Base-by-base conservation (phyloP, 2,329 filamentous ascomycete genomes). In the Corinectria fuckeliana region DNA sequence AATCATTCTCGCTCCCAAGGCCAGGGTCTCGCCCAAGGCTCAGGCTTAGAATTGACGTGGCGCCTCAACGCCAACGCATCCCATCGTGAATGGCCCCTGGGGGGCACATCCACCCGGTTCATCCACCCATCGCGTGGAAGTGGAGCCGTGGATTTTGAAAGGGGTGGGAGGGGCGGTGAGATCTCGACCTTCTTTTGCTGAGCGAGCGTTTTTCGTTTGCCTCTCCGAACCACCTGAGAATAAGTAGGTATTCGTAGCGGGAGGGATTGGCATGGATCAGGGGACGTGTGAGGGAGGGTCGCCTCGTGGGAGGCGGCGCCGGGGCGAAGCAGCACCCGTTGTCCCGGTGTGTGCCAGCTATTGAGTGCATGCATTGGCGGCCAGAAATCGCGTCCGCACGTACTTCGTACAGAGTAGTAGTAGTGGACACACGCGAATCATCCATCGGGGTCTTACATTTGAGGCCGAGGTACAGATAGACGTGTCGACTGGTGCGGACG, bases 361-460 rank as follows among this genome's bases (percentile, higher is more conserved):
- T 70, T 66, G 67, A 70, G 67, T 69, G 67, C 67, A 67, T 70
- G 67, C 67, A 70, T 67, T 57, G 53, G 57, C 51, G 53, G 53
- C 62, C 42, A 58, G 34, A 14, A 56, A 56, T 44, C 56, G 48
- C 57, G 42, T 61, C 62, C 42, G 10, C n/a, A n/a, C n/a, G n/a
- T n/a, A n/a, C n/a, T n/a, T n/a, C n/a, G n/a, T n/a, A n/a, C n/a
- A n/a, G n/a, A n/a, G n/a, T n/a, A n/a, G n/a, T n/a, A n/a, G n/a
- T 25, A 14, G 16, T 50, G 63, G 61, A 57, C 51, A 50, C 60
- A 26, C 53, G 20, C 32, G 32, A 55, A 34, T 50, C 57, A 57
- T 68, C 53, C 41, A 62, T 42, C 42, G 56, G 28, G n/a, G 11
- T 55, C 44, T 53, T 42, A 34, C 51, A n/a, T n/a, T n/a, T 50